Evolutionary conservation across 306 rosid genomes (phyloP), one percentile per base, ranked within the genome.

Genomic region (Herpetospermum pedunculosum): DNA sequence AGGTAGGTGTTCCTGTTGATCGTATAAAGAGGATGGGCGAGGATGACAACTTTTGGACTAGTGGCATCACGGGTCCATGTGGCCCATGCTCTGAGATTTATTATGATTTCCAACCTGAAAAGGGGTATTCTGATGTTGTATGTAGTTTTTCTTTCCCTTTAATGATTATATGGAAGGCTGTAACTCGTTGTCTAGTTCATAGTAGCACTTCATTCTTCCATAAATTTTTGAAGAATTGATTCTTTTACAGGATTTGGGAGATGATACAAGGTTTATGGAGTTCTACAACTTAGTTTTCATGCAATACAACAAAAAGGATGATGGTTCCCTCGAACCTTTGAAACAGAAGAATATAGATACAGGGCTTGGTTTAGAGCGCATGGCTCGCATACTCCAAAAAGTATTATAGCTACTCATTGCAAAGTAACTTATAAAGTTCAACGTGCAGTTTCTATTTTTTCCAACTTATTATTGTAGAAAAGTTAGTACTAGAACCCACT

Each of bases 1-100:
- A 92, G 98, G 76, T 92, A 62, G 98, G 98, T 23, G 87, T 92
- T 69, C 96, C 98, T 12, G 46, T 81, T 72, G 86, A 90, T 70
- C 96, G 86, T 37, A 90, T 92, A 81, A 90, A 90, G 86, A 88
- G 88, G 84, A 84, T 92, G 92, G 98, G 96, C 16, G 87, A 87
- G 78, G 96, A 92, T 13, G 98, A 92, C 84, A 92, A 92, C 83
- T 92, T 92, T 80, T 92, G 98, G 96, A 87, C 89, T 23, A 92
- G 96, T 81, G 98, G 98, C 77, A 88, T 75, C 19, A 82, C 96
- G 4, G 98, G 96, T 68, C 98, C 98, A n/a, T 92, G 98, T 38
- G 96, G 98, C 73, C 96, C 98, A 23, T 92, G 98, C 88, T 92
- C 96, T 3, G 98, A 92, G 92, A 77, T 92, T 74, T 92, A 92